Percentiles rank a stretch among this genome's conserved stretches.
These are phyloP conservation scores for Prunus dulcis DNA, from an alignment of 306 rosid genomes.

Conservation along the genomic window DNA sequence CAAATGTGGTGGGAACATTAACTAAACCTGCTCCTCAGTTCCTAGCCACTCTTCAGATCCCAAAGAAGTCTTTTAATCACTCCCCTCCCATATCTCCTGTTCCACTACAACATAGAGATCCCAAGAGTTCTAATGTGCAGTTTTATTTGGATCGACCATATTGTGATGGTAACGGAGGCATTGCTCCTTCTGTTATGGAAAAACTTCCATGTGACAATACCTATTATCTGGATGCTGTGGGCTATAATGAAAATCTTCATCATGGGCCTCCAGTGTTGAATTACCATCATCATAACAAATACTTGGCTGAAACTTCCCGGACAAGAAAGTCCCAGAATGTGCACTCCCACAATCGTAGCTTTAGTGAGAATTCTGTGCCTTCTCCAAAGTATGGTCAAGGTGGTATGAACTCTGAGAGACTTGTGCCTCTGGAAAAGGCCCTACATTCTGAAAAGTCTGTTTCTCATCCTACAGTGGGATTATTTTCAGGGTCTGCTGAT, in stretches of 20 bases:
- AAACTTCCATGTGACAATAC: conserved; percentile 40
- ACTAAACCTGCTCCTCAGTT: conserved; percentile 49
- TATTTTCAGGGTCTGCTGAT: conserved; percentile 30
- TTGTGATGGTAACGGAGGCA: conserved; percentile 36
- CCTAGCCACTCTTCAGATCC: conserved; percentile 38
- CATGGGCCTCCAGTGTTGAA: conserved; percentile 44
- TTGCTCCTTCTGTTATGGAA: conserved; percentile 41
- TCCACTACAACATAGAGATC: conserved; percentile 43
- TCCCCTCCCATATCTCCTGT: conserved; percentile 44
- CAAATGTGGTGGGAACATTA: conserved; percentile 36
- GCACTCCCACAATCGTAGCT: conserved; percentile 40
- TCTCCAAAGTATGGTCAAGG: conserved; percentile 34
- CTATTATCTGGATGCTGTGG: conserved; percentile 47
- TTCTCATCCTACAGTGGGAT: conserved; percentile 28
- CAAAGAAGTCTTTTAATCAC: conserved; percentile 44
- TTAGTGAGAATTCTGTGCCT: conserved; percentile 44
- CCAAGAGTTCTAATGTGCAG: conserved; percentile 35
- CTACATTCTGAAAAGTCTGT: conserved; percentile 33
- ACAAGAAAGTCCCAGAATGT: conserved; percentile 30
- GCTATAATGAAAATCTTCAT: conserved; percentile 34
- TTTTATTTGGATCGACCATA: conserved; percentile 35
- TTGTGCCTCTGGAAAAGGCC: conserved; percentile 35
- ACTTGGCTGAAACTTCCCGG: conserved; percentile 34
- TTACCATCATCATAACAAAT: conserved; percentile 42
- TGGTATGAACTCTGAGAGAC: conserved; percentile 36